Evolutionary conservation across 495 filamentous ascomycete species (phyloP), one percentile per base, ranked within the genome.

Genomic region (Durotheca rogersii): DNA sequence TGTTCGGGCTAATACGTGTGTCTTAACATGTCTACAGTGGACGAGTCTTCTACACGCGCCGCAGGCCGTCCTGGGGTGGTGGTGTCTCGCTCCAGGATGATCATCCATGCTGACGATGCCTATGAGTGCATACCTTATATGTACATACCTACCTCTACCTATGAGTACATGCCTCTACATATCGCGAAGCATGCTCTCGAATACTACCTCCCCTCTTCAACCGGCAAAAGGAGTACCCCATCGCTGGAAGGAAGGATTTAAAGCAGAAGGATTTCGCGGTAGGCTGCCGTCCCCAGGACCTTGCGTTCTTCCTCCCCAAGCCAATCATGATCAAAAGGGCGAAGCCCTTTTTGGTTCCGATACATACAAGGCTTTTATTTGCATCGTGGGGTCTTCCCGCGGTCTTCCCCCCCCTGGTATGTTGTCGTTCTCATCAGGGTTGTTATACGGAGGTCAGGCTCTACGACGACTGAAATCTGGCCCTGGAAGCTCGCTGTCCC

Each of bases 191-290:
- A 32, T 37, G 7, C 27, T 34, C 19, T 53, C 15, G 41, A 42
- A 53, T 53, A 41, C 41, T 53, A 53, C 51, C 23, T 37, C 10
- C 33, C 33, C 18, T 45, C 14, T 33, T 31, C 23, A 27, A 6
- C 15, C 20, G 21, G 25, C 18, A 7, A 39, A 37, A 15, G 27
- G 27, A 57, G 50, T 36, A 51, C 18, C 36, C 32, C 23, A 38
- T 12, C 27, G 14, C 29, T 38, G 34, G 39, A n/a, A n/a, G 34
- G 31, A 15, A 37, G n/a, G 37, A 17, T 17, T 47, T 31, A 43
- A 31, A 27, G 23, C 37, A 43, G 43, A 49, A 53, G 55, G 55
- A 58, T 53, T 27, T 9, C 9, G 23, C 23, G 23, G 48, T 52
- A 15, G 42, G 17, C 29, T 51, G 15, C 46, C 18, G 16, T 41